These are phyloP conservation scores for Alternaria triticimaculans DNA, from an alignment of 2,329 filamentous ascomycete species.

Conservation along the genomic window DNA sequence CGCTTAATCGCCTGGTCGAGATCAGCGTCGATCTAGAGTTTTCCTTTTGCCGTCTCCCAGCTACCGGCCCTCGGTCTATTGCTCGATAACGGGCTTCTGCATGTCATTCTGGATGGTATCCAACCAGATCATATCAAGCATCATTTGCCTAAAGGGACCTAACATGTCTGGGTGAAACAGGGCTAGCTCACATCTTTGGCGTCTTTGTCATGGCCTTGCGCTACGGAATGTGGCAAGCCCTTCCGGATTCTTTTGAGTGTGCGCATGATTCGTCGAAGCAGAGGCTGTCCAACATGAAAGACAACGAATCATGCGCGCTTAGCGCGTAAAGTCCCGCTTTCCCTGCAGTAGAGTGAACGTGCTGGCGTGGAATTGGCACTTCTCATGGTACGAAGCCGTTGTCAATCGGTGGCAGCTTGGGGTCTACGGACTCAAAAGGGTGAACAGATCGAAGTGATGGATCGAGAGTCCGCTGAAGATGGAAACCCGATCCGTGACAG, in stretches of 20 bases:
- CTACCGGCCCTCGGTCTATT: neutral
- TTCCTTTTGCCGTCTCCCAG: neutral
- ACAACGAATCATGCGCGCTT: neutral
- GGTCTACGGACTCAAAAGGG: neutral
- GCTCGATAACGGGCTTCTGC: neutral
- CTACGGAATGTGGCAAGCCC: constrained; percentile 10
- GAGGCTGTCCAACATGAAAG: neutral
- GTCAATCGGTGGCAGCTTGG: neutral
- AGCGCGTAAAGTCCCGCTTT: neutral
- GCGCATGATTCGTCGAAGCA: constrained; percentile 3
- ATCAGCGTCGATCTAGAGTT: neutral
- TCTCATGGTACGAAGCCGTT: neutral
- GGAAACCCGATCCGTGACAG: neutral
- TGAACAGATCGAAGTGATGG: neutral
- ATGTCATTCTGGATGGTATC: neutral
- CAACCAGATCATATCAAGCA: neutral
- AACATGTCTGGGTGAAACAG: neutral
- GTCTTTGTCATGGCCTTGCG: neutral
- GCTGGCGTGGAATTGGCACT: neutral
- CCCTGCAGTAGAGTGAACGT: neutral
- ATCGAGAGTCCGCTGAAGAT: neutral
- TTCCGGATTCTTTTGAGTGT: neutral
- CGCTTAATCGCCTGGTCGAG: constrained; percentile 1
- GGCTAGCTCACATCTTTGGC: neutral
- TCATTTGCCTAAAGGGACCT: neutral